These are phyloP conservation scores for Penicillium salamii DNA, from an alignment of 495 filamentous ascomycete species.

Conservation along the genomic window DNA sequence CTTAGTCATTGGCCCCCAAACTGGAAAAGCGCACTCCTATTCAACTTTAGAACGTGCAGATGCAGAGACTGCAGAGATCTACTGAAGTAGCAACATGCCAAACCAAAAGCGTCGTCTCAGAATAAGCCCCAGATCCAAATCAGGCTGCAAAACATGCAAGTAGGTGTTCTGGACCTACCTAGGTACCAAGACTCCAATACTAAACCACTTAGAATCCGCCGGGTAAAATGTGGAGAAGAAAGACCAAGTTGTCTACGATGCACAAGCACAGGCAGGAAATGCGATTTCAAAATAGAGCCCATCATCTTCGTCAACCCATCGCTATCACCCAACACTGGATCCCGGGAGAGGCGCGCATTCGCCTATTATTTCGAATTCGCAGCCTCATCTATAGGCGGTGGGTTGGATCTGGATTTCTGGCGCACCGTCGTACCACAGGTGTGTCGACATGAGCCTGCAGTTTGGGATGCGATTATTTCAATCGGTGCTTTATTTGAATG, in stretches of 20 bases:
- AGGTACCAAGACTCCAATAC: too few species aligned
- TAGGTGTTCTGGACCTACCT: too few species aligned
- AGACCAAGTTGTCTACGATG: slow-evolving; percentile 48
- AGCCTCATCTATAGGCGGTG: slow-evolving; percentile 35
- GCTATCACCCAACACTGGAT: slow-evolving; percentile 24
- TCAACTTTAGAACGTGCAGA: too few species aligned
- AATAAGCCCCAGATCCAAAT: slow-evolving; percentile 22
- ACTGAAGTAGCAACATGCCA: too few species aligned
- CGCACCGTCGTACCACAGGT: slow-evolving; percentile 53
- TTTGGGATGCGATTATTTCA: slow-evolving; percentile 56
- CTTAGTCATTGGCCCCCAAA: neutral
- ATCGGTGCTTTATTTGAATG: slow-evolving; percentile 54
- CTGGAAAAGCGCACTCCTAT: neutral
- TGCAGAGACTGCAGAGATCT: too few species aligned
- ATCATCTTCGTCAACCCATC: slow-evolving; percentile 12
- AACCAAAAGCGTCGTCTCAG: neutral
- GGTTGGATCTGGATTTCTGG: slow-evolving; percentile 55
- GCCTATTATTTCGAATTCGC: slow-evolving; percentile 38
- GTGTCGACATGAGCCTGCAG: slow-evolving; percentile 53
- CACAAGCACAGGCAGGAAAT: slow-evolving; percentile 49
- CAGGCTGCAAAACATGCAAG: slow-evolving; percentile 45
- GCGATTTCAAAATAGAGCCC: slow-evolving; percentile 32
- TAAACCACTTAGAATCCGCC: slow-evolving; percentile 35
- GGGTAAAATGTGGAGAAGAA: slow-evolving; percentile 57
- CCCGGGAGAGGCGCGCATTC: slow-evolving; percentile 40